Percentiles rank a stretch among this genome's conserved stretches.
Conservation (phyloP, 1,284 basidiomycete genomes). For the Microbotryum violaceum region DNA sequence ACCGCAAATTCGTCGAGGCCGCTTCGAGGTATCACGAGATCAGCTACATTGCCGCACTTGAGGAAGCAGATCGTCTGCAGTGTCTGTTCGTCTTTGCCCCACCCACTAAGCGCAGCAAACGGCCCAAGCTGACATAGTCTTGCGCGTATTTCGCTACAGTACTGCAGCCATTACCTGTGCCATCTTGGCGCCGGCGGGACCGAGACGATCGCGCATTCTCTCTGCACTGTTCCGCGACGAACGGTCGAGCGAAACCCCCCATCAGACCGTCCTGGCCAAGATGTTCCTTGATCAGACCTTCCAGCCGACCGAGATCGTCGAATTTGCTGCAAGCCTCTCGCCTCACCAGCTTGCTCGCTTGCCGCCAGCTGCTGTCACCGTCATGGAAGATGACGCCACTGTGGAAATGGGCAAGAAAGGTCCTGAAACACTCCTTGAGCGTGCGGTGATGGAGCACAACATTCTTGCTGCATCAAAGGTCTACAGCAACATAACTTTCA, state of each 20-base stretch:
- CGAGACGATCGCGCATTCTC: slow-evolving; percentile 83
- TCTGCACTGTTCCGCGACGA: slow-evolving; percentile 91
- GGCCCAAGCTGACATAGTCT: background rate
- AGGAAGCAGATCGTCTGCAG: slow-evolving; percentile 76
- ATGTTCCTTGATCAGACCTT: slow-evolving; percentile 98
- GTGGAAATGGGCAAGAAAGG: slow-evolving; percentile 60
- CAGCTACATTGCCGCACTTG: slow-evolving; percentile 51
- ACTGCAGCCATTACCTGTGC: slow-evolving; percentile 88
- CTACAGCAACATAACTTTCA: slow-evolving; percentile 71
- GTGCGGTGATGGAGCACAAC: slow-evolving; percentile 98
- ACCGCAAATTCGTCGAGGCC: slow-evolving; percentile 89
- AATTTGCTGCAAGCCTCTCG: slow-evolving; percentile 78
- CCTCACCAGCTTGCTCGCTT: slow-evolving; percentile 90
- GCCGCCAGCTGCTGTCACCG: slow-evolving; percentile 60
- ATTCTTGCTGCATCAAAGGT: slow-evolving; percentile 80
- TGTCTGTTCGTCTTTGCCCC: slow-evolving; percentile 56
- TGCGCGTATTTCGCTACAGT: slow-evolving; percentile 44
- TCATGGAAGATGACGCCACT: slow-evolving; percentile 50
- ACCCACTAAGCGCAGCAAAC: too few species aligned
- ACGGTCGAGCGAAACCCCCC: slow-evolving; percentile 66
- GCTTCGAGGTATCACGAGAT: slow-evolving; percentile 89
- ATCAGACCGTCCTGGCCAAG: slow-evolving; percentile 84
- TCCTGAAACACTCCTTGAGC: slow-evolving; percentile 89
- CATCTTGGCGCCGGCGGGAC: slow-evolving; percentile 93
- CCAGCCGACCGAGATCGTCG: slow-evolving; percentile 74